Conservation (phyloP, 352 stramenopile genomes). For the Phytopythium aichiense region DNA sequence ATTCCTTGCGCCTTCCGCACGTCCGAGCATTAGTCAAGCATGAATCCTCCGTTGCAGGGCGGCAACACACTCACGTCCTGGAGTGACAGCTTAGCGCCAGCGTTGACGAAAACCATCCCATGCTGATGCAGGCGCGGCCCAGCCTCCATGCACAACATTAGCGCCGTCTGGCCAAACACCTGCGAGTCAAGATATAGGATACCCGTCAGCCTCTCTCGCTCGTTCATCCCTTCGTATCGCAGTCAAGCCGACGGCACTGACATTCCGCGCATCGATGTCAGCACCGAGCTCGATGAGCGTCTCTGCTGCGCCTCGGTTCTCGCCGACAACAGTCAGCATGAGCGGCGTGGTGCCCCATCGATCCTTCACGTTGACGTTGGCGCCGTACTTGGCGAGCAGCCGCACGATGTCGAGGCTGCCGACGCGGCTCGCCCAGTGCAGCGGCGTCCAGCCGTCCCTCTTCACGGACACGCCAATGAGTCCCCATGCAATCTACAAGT, state of each 20-base stretch:
- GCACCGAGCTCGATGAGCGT: constrained; percentile 73
- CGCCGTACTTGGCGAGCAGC: constrained; percentile 71
- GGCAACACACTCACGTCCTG: constrained; percentile 45
- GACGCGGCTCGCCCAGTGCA: constrained; percentile 79
- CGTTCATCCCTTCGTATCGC: neutral
- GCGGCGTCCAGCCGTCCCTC: constrained; percentile 68
- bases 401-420: constrained; percentile 71
- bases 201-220: neutral
- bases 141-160: constrained; percentile 69
- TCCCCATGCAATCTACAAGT: neutral
- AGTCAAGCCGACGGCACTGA: constrained; percentile 11
- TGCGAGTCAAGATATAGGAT: constrained; percentile 8
- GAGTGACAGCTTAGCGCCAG: constrained; percentile 45
- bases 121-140: constrained; percentile 58
- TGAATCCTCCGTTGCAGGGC: neutral
- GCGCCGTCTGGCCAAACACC: constrained; percentile 68
- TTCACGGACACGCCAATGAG: constrained; percentile 7
- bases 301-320: constrained; percentile 48
- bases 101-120: constrained; percentile 73
- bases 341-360: constrained; percentile 73
- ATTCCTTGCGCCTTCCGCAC: constrained; percentile 54
- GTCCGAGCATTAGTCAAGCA: neutral
- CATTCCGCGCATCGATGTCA: constrained; percentile 64
- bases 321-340: constrained; percentile 74
- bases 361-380: constrained; percentile 70